Evolutionary conservation across 2,329 filamentous ascomycete genomes (phyloP).

Genomic region (Aspergillus sp.): DNA sequence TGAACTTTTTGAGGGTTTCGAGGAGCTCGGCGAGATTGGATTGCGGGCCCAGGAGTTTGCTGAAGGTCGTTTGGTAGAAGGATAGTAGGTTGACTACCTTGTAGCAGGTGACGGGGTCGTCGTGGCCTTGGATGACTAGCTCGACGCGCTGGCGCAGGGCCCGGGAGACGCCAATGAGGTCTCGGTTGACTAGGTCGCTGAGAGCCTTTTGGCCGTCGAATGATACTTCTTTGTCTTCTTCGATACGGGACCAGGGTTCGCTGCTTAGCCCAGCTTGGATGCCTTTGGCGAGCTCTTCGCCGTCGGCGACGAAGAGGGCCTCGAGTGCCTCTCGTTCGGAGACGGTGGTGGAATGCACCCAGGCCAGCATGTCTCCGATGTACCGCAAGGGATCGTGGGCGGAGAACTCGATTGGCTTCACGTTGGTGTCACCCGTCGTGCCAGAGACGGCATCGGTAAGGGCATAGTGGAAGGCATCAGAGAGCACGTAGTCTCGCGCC

Average conservation of each 20-base stretch:
- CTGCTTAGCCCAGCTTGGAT: conserved; percentile 78
- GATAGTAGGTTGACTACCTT: conserved; percentile 84
- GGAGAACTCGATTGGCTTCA: conserved; percentile 90
- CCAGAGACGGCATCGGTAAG: conserved; percentile 71
- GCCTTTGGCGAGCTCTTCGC: conserved; percentile 80
- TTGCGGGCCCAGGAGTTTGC: conserved; percentile 70
- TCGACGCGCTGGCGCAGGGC: conserved; percentile 88
- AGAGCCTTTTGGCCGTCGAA: conserved; percentile 84
- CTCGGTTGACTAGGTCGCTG: conserved; percentile 81
- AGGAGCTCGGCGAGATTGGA: conserved; percentile 72
- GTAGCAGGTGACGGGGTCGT: conserved; percentile 85
- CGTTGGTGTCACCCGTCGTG: conserved; percentile 60
- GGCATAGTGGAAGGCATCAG: conserved; percentile 85
- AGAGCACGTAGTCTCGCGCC: conserved; percentile 80
- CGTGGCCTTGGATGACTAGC: conserved; percentile 88
- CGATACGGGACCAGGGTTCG: conserved; percentile 75
- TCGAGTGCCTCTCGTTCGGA: conserved; percentile 92
- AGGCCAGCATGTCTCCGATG: conserved; percentile 95
- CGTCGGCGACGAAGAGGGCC: conserved; percentile 85
- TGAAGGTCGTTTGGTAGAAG: conserved; percentile 87
- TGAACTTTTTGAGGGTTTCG: conserved; percentile 69
- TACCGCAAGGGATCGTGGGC: conserved; percentile 92
- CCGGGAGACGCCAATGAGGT: conserved; percentile 76
- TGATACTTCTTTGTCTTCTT: conserved; percentile 57
- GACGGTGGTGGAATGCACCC: conserved; percentile 91